Evolutionary conservation across 2,329 filamentous ascomycete genomes (phyloP).

Genomic region (Ascochyta koolunga): DNA sequence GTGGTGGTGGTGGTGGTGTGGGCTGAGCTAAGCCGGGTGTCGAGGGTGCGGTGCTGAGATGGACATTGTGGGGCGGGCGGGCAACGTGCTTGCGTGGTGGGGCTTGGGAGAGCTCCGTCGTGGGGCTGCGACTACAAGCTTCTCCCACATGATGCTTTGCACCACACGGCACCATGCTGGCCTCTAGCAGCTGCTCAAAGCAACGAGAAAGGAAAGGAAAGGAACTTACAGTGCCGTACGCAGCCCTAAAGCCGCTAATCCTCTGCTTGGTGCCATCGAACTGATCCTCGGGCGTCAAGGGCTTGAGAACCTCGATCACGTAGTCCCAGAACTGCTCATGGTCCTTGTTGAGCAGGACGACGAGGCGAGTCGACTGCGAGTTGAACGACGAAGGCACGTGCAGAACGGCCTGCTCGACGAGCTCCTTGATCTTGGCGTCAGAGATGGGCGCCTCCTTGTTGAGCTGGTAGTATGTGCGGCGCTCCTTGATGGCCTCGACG

Average conservation of each 20-base stretch:
- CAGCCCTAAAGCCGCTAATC: constrained; percentile 68
- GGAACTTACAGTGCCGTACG: constrained; percentile 73
- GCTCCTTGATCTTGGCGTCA: constrained; percentile 65
- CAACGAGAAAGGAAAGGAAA: background rate
- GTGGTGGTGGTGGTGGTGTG: no score
- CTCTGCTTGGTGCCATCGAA: constrained; percentile 62
- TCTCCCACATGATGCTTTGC: constrained; percentile 9
- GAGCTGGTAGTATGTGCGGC: constrained; percentile 73
- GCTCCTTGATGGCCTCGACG: constrained; percentile 68
- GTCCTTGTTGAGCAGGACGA: constrained; percentile 80
- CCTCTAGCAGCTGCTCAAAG: background rate
- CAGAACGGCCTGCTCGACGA: constrained; percentile 65
- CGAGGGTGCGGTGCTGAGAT: background rate
- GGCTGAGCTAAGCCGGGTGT: no score
- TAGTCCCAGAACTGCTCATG: constrained; percentile 90
- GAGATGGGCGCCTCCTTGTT: constrained; percentile 67
- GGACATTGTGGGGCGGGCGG: constrained; percentile 2
- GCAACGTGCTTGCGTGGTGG: constrained; percentile 22
- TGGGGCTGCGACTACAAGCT: constrained; percentile 2
- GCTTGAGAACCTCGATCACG: constrained; percentile 67
- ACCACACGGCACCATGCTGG: background rate
- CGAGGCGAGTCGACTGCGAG: constrained; percentile 78
- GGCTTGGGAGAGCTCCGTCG: constrained; percentile 12
- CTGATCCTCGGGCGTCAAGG: constrained; percentile 69
- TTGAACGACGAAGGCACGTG: constrained; percentile 86